These are phyloP conservation scores for Puya raimondii DNA, from an alignment of 176 grass and related monocot genomes.

Conservation along the genomic window DNA sequence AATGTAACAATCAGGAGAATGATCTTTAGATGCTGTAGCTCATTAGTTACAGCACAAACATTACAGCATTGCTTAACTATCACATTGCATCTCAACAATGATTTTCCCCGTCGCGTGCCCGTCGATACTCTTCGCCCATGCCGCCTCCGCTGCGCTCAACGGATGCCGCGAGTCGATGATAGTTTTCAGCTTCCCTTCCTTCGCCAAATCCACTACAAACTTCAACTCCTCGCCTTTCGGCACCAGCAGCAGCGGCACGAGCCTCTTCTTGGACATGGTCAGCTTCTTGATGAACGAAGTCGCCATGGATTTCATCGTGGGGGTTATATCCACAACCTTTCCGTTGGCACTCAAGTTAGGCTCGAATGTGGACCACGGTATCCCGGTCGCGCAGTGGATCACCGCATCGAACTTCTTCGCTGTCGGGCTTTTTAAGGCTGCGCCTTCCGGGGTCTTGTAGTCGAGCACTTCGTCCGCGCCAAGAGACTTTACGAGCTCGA, in stretches of 20 bases:
- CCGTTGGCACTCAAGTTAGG: slow-evolving; percentile 27
- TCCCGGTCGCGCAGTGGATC: slow-evolving; percentile 50
- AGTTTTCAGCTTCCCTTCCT: slow-evolving; percentile 55
- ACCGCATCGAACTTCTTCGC: slow-evolving; percentile 47
- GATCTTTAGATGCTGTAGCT: too few species aligned
- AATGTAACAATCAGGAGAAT: background rate
- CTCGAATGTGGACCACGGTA: slow-evolving; percentile 46
- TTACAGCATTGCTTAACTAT: background rate
- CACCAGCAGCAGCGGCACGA: slow-evolving; percentile 35
- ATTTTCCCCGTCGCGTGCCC: slow-evolving; percentile 80
- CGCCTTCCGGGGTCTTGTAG: slow-evolving; percentile 55
- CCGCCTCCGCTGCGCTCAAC: slow-evolving; percentile 45
- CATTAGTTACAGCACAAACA: too few species aligned
- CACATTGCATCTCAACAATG: slow-evolving; percentile 45
- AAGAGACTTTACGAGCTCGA: slow-evolving; percentile 30
- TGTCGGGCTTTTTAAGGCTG: slow-evolving; percentile 38
- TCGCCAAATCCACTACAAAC: slow-evolving; percentile 46
- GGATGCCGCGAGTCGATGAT: slow-evolving; percentile 46
- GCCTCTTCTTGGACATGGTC: slow-evolving; percentile 55
- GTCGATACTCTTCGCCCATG: slow-evolving; percentile 62
- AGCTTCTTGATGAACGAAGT: slow-evolving; percentile 49
- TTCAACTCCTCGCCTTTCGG: slow-evolving; percentile 57
- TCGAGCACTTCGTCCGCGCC: slow-evolving; percentile 70
- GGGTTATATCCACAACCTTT: slow-evolving; percentile 44
- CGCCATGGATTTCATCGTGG: slow-evolving; percentile 21